phyloP scores from a whole-genome alignment of 148 eudicot species.

The Beta vulgaris region DNA sequence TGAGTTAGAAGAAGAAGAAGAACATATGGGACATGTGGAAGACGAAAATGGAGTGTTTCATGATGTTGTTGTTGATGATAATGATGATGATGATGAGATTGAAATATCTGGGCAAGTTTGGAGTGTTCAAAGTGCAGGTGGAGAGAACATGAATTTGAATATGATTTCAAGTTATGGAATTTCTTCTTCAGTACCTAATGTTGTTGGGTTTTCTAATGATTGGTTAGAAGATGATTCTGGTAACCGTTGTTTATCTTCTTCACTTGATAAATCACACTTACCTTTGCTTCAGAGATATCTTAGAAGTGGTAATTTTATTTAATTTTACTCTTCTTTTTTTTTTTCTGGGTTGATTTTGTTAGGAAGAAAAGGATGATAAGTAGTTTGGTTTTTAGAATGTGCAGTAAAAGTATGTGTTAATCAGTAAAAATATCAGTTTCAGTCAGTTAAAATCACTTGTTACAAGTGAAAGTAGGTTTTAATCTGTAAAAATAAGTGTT shows the following conservation, averaged over 20 bases:
- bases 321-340: neutral
- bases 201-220: constrained; percentile 21
- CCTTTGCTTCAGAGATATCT: constrained; percentile 34
- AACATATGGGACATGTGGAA: neutral
- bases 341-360: neutral
- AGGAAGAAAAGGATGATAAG: neutral
- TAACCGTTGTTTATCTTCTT: constrained; percentile 21
- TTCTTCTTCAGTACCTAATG: constrained; percentile 59
- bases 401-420: too few species aligned
- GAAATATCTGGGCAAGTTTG: constrained; percentile 24
- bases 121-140: constrained; percentile 6
- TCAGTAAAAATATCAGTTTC: too few species aligned
- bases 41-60: constrained; percentile 14
- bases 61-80: constrained; percentile 15
- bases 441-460: too few species aligned
- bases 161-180: constrained; percentile 30
- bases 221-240: constrained; percentile 35
- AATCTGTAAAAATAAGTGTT: too few species aligned
- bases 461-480: too few species aligned
- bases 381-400: too few species aligned
- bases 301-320: constrained; percentile 17
- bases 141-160: constrained; percentile 16
- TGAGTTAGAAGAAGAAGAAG: constrained; percentile 5
- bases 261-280: constrained; percentile 41
- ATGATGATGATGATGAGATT: constrained; percentile 24